phyloP scores from a whole-genome alignment of 2,329 filamentous ascomycete genomes.

The Monosporascus sp. region DNA sequence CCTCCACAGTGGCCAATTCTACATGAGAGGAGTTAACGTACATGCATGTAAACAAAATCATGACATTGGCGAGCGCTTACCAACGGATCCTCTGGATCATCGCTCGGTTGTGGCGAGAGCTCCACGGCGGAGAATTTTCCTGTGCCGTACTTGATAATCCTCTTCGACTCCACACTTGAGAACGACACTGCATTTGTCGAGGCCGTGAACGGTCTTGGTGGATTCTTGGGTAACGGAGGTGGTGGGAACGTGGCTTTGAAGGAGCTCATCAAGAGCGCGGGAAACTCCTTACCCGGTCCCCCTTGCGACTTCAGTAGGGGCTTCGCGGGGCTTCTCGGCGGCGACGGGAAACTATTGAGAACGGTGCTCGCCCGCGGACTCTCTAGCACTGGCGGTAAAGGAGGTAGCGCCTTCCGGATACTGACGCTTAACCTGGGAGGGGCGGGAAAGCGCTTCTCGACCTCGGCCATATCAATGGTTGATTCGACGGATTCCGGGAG shows the following conservation, averaged over 20 bases:
- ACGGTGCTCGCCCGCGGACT: constrained; percentile 1
- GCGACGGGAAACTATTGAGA: constrained; percentile 8
- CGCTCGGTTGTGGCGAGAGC: constrained; percentile 50
- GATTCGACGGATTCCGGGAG: constrained; percentile 13
- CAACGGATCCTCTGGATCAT: constrained; percentile 49
- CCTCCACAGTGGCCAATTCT: constrained; percentile 54
- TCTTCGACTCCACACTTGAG: constrained; percentile 27
- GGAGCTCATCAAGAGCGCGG: background rate
- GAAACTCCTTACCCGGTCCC: constrained; percentile 3
- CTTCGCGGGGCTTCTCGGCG: constrained; percentile 7
- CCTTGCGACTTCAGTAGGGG: constrained; percentile 10
- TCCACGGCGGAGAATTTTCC: constrained; percentile 39
- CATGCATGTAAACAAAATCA: background rate
- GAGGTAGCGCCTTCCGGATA: constrained; percentile 20
- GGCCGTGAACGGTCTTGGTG: constrained; percentile 23
- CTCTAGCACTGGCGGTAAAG: constrained; percentile 19
- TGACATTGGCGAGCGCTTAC: constrained; percentile 28
- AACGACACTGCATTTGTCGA: constrained; percentile 33
- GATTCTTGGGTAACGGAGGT: constrained; percentile 16
- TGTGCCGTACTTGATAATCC: constrained; percentile 42
- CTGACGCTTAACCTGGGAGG: constrained; percentile 13
- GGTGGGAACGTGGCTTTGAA: constrained; percentile 2
- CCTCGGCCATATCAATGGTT: constrained; percentile 17
- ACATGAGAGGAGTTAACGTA: background rate
- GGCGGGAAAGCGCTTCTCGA: constrained; percentile 16